phyloP scores from a whole-genome alignment of 768 basidiomycete species.

The Trametes coccinea region DNA sequence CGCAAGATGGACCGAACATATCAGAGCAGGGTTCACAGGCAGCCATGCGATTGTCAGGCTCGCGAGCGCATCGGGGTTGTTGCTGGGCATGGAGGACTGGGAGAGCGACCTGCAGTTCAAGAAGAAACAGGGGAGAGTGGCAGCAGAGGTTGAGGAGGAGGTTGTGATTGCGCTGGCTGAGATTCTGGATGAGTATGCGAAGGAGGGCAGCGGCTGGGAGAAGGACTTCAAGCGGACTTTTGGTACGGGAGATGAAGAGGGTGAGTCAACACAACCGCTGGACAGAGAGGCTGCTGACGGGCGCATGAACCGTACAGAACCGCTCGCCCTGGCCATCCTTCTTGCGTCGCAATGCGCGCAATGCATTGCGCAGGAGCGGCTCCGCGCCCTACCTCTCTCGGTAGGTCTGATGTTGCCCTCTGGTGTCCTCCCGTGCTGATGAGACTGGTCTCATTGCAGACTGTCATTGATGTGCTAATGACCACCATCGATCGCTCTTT shows the following conservation, averaged over 20 bases:
- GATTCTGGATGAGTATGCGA: slow-evolving; percentile 60
- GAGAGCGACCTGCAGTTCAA: slow-evolving; percentile 32
- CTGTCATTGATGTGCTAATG: slow-evolving; percentile 35
- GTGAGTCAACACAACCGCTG: slow-evolving; percentile 16
- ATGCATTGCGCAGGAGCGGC: slow-evolving; percentile 51
- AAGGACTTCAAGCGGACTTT: slow-evolving; percentile 56
- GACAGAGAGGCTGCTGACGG: not conserved
- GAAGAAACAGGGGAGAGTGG: slow-evolving; percentile 36
- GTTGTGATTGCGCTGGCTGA: slow-evolving; percentile 71
- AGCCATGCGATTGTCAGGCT: slow-evolving; percentile 64
- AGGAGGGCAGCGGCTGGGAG: slow-evolving; percentile 50
- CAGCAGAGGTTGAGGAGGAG: slow-evolving; percentile 56
- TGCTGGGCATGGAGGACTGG: slow-evolving; percentile 64
- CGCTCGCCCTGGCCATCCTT: slow-evolving; percentile 36
- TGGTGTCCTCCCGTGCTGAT: not conserved
- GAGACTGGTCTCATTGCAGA: slow-evolving; percentile 23
- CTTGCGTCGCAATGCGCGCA: slow-evolving; percentile 62
- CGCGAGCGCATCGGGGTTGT: slow-evolving; percentile 61
- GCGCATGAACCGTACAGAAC: slow-evolving; percentile 20
- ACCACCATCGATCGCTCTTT: slow-evolving; percentile 58
- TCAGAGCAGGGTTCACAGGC: slow-evolving; percentile 42
- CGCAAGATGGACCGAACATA: slow-evolving; percentile 23
- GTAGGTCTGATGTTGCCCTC: slow-evolving; percentile 26
- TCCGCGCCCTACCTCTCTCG: slow-evolving; percentile 61
- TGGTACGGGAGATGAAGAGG: slow-evolving; percentile 45